phyloP scores from a whole-genome alignment of 2,329 filamentous ascomycete species.

The Pestalotiopsis fici region DNA sequence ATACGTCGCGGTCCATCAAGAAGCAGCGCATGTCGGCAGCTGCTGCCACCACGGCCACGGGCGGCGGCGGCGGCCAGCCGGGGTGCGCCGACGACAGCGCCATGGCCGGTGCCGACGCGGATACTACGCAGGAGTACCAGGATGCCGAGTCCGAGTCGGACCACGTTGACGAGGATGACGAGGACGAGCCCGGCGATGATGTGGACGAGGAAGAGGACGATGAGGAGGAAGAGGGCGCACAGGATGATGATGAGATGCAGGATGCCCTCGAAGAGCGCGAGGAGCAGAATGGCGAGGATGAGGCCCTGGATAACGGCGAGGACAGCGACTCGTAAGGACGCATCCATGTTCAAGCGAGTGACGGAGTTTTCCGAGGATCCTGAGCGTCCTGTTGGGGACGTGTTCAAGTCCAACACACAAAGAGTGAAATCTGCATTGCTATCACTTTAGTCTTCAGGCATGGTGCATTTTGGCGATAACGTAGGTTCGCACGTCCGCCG shows the following conservation, averaged over 20 bases:
- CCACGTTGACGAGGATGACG: constrained; percentile 49
- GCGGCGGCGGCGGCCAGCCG: constrained; percentile 18
- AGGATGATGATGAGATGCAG: constrained; percentile 41
- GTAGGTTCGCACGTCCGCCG: no score
- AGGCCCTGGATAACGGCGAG: constrained; percentile 61
- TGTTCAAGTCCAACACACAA: no score
- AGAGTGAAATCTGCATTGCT: no score
- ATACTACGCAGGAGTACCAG: constrained; percentile 31
- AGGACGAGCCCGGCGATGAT: constrained; percentile 55
- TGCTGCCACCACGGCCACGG: constrained; percentile 16
- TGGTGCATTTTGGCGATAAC: no score
- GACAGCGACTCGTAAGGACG: constrained; percentile 52
- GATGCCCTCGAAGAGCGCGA: constrained; percentile 36
- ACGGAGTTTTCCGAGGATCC: no score
- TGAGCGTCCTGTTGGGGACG: no score
- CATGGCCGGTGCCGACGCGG: constrained; percentile 46
- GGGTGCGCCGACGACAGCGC: constrained; percentile 41
- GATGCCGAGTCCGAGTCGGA: constrained; percentile 42
- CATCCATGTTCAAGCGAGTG: background rate
- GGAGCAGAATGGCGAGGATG: constrained; percentile 46
- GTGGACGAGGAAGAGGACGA: constrained; percentile 48
- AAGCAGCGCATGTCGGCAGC: constrained; percentile 32
- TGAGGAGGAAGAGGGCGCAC: constrained; percentile 44
- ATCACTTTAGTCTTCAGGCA: no score
- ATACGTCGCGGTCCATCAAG: constrained; percentile 31